phyloP scores from a whole-genome alignment of 2,329 filamentous ascomycete genomes.

The Onygenales sp. region DNA sequence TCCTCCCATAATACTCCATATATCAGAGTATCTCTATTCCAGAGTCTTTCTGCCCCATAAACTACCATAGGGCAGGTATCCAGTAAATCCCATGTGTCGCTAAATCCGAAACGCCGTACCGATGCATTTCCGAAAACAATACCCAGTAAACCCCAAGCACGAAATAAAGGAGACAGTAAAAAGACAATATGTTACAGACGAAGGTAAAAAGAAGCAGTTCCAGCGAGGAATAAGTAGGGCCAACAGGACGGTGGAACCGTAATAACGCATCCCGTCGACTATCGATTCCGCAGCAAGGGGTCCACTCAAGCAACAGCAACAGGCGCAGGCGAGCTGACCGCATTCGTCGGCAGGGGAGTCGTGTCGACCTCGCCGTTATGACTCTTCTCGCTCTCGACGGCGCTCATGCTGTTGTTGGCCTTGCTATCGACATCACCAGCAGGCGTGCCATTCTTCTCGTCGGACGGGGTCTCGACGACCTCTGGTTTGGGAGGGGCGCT shows the following conservation, averaged over 20 bases:
- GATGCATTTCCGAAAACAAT: too few species aligned
- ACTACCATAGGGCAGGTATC: too few species aligned
- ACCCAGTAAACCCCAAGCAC: background rate
- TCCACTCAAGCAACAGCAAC: conserved; percentile 26
- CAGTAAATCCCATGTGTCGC: too few species aligned
- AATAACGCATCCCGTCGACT: background rate
- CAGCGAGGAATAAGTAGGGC: background rate
- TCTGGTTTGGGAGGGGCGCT: conserved; percentile 48
- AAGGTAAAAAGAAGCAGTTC: background rate
- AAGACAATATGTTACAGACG: background rate
- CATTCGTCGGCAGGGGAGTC: conserved; percentile 36
- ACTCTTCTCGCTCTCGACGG: conserved; percentile 52
- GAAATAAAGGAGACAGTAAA: background rate
- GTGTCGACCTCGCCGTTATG: conserved; percentile 39
- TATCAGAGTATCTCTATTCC: too few species aligned
- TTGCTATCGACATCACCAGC: conserved; percentile 49
- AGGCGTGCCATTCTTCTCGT: conserved; percentile 30
- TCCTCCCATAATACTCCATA: too few species aligned
- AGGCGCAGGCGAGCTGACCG: conserved; percentile 45
- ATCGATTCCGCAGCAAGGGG: conserved; percentile 18
- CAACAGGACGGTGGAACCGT: background rate
- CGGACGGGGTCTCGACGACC: conserved; percentile 23
- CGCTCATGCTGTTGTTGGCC: conserved; percentile 48
- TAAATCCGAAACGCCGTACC: too few species aligned
- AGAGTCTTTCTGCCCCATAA: too few species aligned